phyloP scores from a whole-genome alignment of 306 rosid species.

The Carpinus viminea region DNA sequence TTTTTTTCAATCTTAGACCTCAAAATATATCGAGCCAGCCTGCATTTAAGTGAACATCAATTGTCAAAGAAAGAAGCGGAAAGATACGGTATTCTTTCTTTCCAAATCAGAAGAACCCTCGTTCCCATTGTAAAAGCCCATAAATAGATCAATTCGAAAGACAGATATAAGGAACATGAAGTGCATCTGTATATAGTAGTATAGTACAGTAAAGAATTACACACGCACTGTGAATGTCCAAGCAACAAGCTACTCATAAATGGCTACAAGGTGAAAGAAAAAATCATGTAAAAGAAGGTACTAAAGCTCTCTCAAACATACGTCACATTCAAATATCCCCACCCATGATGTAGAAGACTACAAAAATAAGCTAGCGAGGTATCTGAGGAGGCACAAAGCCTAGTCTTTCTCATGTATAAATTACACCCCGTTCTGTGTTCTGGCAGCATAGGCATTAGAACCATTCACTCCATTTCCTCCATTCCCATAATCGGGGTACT shows the following conservation, averaged over 20 bases:
- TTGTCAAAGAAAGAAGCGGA: too few species aligned
- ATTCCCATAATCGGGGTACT: slow-evolving; percentile 29
- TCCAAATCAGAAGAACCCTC: neutral
- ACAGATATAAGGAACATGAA: neutral
- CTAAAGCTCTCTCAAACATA: neutral
- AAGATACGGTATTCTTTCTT: too few species aligned
- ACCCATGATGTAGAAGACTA: neutral
- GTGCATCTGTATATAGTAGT: neutral
- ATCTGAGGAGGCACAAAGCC: neutral
- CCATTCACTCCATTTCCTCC: slow-evolving; percentile 60
- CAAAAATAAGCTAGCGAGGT: neutral
- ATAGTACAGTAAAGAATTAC: neutral
- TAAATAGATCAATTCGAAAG: neutral
- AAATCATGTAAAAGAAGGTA: neutral
- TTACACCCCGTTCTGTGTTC: slow-evolving; percentile 36
- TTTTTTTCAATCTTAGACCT: too few species aligned
- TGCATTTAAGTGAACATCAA: too few species aligned
- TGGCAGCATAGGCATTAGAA: slow-evolving; percentile 46
- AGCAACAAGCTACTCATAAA: neutral
- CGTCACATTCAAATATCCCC: neutral
- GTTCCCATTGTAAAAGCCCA: neutral
- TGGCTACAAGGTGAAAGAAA: neutral
- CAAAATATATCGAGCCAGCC: too few species aligned
- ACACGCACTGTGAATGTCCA: neutral
- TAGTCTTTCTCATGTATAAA: neutral